Evolutionary conservation across 345 rosid genomes (phyloP).

Genomic region (Gossypioides kirkii): DNA sequence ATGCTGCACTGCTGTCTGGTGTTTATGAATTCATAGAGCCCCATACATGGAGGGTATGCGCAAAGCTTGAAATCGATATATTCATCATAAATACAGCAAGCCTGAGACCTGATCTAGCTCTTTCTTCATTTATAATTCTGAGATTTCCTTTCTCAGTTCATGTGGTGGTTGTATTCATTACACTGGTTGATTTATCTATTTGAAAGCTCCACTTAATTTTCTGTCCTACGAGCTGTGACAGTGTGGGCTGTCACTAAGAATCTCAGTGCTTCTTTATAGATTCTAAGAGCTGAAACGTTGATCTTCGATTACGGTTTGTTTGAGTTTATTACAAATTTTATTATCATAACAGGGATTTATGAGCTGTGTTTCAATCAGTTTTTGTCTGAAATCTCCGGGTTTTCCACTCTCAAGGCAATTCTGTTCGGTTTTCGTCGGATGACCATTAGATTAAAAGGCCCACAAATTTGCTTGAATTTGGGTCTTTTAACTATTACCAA

Average conservation of each 20-base stretch:
- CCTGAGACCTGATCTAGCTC: slow-evolving; percentile 13
- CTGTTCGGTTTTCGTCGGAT: background rate
- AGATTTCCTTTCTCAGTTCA: slow-evolving; percentile 14
- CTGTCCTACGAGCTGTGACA: background rate
- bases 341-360: background rate
- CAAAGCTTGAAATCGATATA: background rate
- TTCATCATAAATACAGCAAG: background rate
- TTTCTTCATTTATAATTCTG: background rate
- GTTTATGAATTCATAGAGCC: slow-evolving; percentile 2
- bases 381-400: background rate
- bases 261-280: background rate
- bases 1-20: slow-evolving; percentile 14
- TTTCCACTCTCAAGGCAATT: background rate
- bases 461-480: background rate
- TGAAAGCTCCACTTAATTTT: background rate
- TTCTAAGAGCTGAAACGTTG: background rate
- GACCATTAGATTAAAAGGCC: background rate
- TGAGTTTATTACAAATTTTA: background rate
- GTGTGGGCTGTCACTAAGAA: background rate
- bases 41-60: slow-evolving; percentile 4
- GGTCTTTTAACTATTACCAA: background rate
- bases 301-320: background rate
- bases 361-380: background rate
- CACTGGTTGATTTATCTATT: background rate
- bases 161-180: background rate